Evolutionary conservation across 2,329 filamentous ascomycete species (phyloP).

Genomic region (Didymellaceae sp.): DNA sequence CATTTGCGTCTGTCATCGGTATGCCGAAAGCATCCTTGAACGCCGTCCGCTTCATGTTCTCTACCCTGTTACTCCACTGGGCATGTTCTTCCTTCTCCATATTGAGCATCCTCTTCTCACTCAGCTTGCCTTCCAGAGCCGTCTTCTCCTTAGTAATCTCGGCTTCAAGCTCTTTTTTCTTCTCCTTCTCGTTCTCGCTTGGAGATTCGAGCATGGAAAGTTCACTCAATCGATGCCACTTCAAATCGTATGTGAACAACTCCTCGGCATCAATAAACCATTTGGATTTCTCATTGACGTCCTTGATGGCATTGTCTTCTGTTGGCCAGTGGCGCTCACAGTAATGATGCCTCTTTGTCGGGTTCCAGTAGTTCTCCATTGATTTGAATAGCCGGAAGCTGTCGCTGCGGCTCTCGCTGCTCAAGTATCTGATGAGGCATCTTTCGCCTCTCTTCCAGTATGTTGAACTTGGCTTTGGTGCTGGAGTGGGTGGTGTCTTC

Average conservation of each 20-base stretch:
- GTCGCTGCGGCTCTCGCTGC: neutral
- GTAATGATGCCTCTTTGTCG: neutral
- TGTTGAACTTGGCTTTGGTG: neutral
- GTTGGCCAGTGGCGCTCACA: slow-evolving; percentile 3
- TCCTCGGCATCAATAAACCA: slow-evolving; percentile 3
- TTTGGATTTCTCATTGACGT: neutral
- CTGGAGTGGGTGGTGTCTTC: neutral
- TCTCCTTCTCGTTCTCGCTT: neutral
- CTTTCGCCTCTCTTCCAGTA: neutral
- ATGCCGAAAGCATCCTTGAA: neutral
- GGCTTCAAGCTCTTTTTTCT: neutral
- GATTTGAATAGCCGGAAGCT: neutral
- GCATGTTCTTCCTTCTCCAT: neutral
- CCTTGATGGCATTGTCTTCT: neutral
- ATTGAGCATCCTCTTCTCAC: neutral
- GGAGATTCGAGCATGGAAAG: neutral
- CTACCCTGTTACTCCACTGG: neutral
- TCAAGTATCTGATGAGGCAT: neutral
- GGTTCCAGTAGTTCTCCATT: neutral
- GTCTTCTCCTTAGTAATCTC: neutral
- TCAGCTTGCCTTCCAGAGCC: neutral
- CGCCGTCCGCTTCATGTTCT: neutral
- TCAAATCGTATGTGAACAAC: neutral
- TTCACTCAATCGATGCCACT: neutral
- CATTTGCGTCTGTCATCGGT: too few species aligned